Conservation (phyloP, 306 rosid genomes). For the Vigna mungo region DNA sequence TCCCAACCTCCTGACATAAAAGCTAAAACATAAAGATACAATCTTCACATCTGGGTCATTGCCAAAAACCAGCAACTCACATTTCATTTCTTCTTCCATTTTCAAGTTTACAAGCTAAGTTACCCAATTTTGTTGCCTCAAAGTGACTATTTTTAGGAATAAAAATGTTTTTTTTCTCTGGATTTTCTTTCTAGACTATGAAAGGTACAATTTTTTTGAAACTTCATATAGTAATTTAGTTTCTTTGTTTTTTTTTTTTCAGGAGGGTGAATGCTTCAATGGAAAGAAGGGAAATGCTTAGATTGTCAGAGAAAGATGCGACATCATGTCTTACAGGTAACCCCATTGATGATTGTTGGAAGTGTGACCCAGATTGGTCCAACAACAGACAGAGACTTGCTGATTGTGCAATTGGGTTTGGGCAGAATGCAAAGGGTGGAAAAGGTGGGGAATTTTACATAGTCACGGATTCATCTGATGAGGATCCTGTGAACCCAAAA, state of each 20-base stretch:
- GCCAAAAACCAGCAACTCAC: not conserved
- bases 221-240: not conserved
- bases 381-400: constrained; percentile 85
- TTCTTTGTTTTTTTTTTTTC: not conserved
- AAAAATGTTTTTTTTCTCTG: not conserved
- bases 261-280: constrained; percentile 87
- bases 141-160: not conserved
- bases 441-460: constrained; percentile 83
- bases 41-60: not conserved
- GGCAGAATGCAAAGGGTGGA: constrained; percentile 87
- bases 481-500: constrained; percentile 80
- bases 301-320: constrained; percentile 47
- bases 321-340: constrained; percentile 82
- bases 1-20: not conserved
- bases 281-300: constrained; percentile 73
- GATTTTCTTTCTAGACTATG: not conserved
- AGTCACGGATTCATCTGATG: constrained; percentile 78
- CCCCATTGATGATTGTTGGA: constrained; percentile 98
- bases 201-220: not conserved
- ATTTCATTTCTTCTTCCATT: not conserved
- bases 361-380: constrained; percentile 91
- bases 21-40: not conserved
- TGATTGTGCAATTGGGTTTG: constrained; percentile 91
- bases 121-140: not conserved
- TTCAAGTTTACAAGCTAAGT: not conserved